These are phyloP conservation scores for Clarireedia paspali DNA, from an alignment of 2,329 filamentous ascomycete species.

Conservation along the genomic window DNA sequence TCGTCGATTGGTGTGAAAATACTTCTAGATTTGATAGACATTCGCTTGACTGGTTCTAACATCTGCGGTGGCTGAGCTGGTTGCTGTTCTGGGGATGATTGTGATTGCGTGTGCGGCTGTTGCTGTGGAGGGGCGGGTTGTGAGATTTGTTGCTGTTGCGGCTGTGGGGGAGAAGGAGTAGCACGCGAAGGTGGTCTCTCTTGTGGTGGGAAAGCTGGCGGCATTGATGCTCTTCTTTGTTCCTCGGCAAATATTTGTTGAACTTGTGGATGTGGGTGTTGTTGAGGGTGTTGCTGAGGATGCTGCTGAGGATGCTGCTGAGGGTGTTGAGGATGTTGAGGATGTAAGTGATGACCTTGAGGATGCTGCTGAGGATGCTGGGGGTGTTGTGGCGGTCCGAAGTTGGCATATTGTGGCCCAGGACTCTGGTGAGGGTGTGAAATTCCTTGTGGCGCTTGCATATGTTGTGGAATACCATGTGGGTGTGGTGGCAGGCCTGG, in stretches of 20 bases:
- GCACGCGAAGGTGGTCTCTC: conserved; percentile 42
- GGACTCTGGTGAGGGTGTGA: conserved; percentile 30
- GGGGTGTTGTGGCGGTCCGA: conserved; percentile 28
- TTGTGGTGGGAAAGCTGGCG: conserved; percentile 59
- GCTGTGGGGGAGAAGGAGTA: conserved; percentile 49
- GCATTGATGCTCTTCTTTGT: conserved; percentile 64
- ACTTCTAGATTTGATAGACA: conserved; percentile 52
- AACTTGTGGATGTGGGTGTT: conserved; percentile 43
- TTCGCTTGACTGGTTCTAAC: conserved; percentile 41
- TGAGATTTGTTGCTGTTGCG: conserved; percentile 48
- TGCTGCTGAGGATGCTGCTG: conserved; percentile 28
- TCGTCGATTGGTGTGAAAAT: conserved; percentile 98
- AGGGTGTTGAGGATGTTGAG: not conserved
- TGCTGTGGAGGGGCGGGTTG: conserved; percentile 39
- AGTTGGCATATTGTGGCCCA: conserved; percentile 35
- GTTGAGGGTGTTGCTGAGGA: conserved; percentile 33
- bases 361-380: conserved; percentile 23
- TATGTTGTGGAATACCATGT: conserved; percentile 28
- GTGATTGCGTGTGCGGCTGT: conserved; percentile 34
- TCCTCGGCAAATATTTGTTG: conserved; percentile 72
- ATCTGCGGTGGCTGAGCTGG: conserved; percentile 42
- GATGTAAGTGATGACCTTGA: not conserved
- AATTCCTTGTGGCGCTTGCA: conserved; percentile 11
- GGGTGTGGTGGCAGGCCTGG: conserved; percentile 33
- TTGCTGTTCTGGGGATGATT: conserved; percentile 33